Conservation (phyloP, 768 basidiomycete species). For the Rhizopogon roseolus region DNA sequence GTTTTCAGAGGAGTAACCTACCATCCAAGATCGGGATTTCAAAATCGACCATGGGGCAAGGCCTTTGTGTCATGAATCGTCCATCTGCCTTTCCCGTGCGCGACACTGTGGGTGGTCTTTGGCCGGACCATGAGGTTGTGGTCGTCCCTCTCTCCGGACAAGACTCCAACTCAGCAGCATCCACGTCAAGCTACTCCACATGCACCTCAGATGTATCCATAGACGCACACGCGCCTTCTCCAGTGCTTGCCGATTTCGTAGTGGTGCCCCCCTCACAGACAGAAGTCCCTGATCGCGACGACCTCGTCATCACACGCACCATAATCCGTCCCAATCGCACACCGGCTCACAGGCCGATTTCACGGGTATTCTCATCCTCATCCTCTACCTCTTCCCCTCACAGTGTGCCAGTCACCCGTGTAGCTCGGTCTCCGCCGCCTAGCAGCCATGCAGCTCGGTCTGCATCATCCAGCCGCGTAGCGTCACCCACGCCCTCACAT, state of each 20-base stretch:
- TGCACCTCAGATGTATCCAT: neutral
- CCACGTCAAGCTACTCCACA: neutral
- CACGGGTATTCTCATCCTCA: neutral
- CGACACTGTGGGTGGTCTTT: constrained; percentile 23
- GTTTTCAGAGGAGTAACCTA: constrained; percentile 16
- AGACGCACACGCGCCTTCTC: constrained; percentile 1
- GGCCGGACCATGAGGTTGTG: constrained; percentile 30
- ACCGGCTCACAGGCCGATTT: constrained; percentile 10
- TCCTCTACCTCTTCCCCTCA: constrained; percentile 26
- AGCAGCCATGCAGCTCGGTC: no score
- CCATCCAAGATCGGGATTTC: constrained; percentile 7
- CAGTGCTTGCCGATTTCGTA: neutral
- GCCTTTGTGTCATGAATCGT: constrained; percentile 10
- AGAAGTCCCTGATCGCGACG: constrained; percentile 23
- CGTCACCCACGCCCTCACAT: constrained; percentile 20
- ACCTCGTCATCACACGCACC: constrained; percentile 30
- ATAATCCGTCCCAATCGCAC: constrained; percentile 31
- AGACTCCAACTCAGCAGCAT: constrained; percentile 1
- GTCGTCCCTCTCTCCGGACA: constrained; percentile 19
- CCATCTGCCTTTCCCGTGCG: neutral
- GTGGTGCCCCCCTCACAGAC: constrained; percentile 4
- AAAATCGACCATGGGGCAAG: constrained; percentile 22
- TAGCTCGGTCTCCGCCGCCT: neutral
- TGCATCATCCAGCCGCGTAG: neutral
- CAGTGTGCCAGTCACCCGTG: constrained; percentile 2